Base-by-base conservation (phyloP, 2,329 filamentous ascomycete genomes). In the Aspergillus vadensis region DNA sequence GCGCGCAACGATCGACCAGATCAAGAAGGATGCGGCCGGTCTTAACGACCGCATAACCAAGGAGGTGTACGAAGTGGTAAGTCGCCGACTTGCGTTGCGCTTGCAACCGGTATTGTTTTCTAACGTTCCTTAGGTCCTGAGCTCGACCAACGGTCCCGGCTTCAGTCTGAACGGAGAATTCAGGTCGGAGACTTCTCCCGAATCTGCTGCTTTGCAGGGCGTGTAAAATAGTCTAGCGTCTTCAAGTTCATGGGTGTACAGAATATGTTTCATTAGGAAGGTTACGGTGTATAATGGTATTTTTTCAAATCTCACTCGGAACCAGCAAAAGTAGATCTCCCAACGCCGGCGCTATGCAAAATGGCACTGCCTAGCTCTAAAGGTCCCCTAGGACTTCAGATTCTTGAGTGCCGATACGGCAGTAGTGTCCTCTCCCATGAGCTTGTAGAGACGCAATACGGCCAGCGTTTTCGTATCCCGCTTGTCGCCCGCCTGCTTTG, bases 151-250 rank as follows among this genome's bases (percentile, higher is more conserved):
- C 72, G 88, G 90, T 1, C 93, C 95, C 1, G 94, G 92, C 0
- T 87, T 99, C 80, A 92, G 88, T 74, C 79, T 99, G 74, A 96
- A 86, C 73, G 94, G 93, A 59, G 86, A 89, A 57, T 90, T 95
- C 75, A 86, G 80, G 69, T 82, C 88, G 56, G 81, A 83, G 4
- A 83, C 86, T 61, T 86, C 86, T 62, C 80, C 78, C 53, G 75
- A 89, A 51, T 80, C 81, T 48, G 79, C 83, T 25, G 81, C 73
- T 58, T 69, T 81, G 65, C 73, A 72, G 38, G 77, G 77, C 63
- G 54, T 74, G 70, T 80, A 77, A 76, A 70, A 73, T 73, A 74
- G 81, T 86, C 83, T 73, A 74, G 82, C 85, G 83, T 68, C 61
- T 63, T 70, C 63, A 64, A 64, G 66, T 62, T 64, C 57, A 65